Evolutionary conservation across 2,329 filamentous ascomycete species (phyloP), one percentile per base, ranked within the genome.

Genomic region (Colletotrichum cereale): DNA sequence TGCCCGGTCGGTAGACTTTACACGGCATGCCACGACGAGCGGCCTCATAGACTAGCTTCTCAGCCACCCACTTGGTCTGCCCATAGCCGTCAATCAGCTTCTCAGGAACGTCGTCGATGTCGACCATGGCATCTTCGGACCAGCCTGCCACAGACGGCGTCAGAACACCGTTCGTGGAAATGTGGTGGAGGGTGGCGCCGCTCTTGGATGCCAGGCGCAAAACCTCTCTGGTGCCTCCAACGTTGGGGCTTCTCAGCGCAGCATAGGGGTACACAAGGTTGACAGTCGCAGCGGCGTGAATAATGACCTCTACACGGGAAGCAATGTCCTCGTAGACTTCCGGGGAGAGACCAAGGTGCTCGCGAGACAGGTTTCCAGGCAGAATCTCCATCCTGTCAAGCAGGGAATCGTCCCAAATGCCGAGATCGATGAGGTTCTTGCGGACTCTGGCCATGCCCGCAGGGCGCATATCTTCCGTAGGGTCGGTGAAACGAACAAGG

Each of bases 241-340:
- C 91, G 75, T 96, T 96, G 68, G 92, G 89, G 62, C 87, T 89
- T 64, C 92, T 88, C 74, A 96, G 84, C 0, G 92, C 91, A 52
- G 93, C 93, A 75, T 95, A 95, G 0, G 93, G 93, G 75, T 96
- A 95, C 0, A 96, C 92, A 60, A 96, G 84, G 78, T 94, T 94
- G 77, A 96, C 93, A 0, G 91, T 93, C 6, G 93, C 93, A 34
- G 90, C 93, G 44, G 92, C 91, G 78, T 96, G 93, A 1, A 95
- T 85, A 67, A 96, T 91, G 44, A 94, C 92, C 73, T 95, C 86
- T 1, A 93, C 86, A 8, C 90, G 88, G 14, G 84, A 80, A 1
- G 90, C 90, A 10, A 95, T 84, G 36, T 90, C 86, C 31, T 91
- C 86, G 75, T 94, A 95, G 0, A 83, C 85, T 16, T 91, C 88